Base-by-base conservation (phyloP, 2,329 filamentous ascomycete species). In the Colletotrichum gigasporum region DNA sequence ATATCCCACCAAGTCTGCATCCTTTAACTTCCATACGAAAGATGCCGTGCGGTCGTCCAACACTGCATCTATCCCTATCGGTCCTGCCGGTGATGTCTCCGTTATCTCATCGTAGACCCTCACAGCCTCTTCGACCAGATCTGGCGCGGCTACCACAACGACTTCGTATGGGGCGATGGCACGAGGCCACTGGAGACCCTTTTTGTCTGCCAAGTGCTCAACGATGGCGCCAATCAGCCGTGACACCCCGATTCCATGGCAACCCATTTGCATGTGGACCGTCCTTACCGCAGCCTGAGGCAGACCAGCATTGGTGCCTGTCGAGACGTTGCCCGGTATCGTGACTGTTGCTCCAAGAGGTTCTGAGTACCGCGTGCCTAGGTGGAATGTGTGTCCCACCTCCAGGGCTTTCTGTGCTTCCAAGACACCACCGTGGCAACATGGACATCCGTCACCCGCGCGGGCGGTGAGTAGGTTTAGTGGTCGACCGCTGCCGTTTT, bases 241-340 rank as follows among this genome's bases (percentile, higher is more conserved):
- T 5, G 94, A 97, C 16, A 99, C 88, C 2, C 96, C 96, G 66
- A 99, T 96, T 1, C 96, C 96, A 73, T 97, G 93, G 75, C 96
- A 99, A 58, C 96, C 96, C 96, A 99, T 99, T 68, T 97, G 88
- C 72, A 97, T 85, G 0, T 89, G 83, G 0, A 66, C 3, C 26
- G 12, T 55, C n/a, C 8, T 24, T 10, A 45, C 47, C 5, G 30
- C 22, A 6, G 39, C 4, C 12, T 20, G 14, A 4, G 26, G n/a
- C 10, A 3, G 28, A 28, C 16, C 28, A 11, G 37, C 14, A 6
- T 39, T 22, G 69, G 67, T 30, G 22, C 39, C 7, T n/a, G 30
- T 11, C 9, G n/a, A 24, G 2, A 26, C 9, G 14, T n/a, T 14
- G n/a, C 69, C 71, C 24, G 79, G 84, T 24, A 82, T 69, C 12